Base-by-base conservation (phyloP, 805 yeast species). In the Grigorovia yakushimaensis region DNA sequence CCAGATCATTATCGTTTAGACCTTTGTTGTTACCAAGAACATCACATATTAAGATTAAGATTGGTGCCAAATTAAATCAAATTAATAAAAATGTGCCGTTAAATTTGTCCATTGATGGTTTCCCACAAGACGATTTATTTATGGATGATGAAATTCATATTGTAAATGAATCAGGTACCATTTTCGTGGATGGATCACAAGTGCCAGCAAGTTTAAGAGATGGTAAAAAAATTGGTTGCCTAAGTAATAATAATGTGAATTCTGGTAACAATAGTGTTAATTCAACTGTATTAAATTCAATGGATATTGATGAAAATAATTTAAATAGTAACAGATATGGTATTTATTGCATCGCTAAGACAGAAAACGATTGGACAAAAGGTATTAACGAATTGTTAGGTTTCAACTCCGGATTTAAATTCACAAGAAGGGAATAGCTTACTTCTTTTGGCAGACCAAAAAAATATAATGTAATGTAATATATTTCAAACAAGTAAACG, bases 381-480 rank as follows among this genome's bases (percentile, higher is more conserved):
- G 95, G 95, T 33, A 80, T 91, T 47, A 91, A 89, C 58, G 89
- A 86, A 55, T 72, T 89, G 49, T 66, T 89, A 41, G 96, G 97
- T 1, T 89, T 89, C 73, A 89, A 89, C 62, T 80, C 88, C 11
- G 77, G 88, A 47, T 89, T 89, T 62, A 81, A 82, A 56, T 73
- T 74, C 48, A 66, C 64, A 2, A 11, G 17, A 33, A 33, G 37
- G 15, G 37, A 33, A 4, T 33, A 33, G 15, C 13, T 18, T n/a
- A n/a, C n/a, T n/a, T n/a, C n/a, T n/a, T n/a, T n/a, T n/a, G n/a
- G n/a, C n/a, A n/a, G n/a, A n/a, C n/a, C n/a, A n/a, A n/a, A n/a
- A n/a, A n/a, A n/a, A n/a, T n/a, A n/a, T n/a, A n/a, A n/a, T n/a
- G n/a, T n/a, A n/a, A n/a, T n/a, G n/a, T n/a, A n/a, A n/a, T n/a